Conservation (phyloP, 129 eudicot species). For the Flaveria brownii region DNA sequence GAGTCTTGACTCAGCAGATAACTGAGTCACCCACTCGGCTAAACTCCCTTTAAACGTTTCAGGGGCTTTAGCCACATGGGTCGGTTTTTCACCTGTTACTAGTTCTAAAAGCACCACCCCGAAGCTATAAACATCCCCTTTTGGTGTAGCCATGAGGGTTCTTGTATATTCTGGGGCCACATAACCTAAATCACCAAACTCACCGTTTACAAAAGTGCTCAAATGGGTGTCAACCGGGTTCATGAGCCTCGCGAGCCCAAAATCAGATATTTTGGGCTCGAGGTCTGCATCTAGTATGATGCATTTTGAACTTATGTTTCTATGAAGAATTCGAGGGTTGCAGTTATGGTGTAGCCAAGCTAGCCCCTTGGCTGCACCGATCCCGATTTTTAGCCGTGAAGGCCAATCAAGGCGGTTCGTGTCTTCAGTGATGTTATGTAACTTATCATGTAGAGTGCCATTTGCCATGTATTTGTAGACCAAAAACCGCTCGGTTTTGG, state of each 20-base stretch:
- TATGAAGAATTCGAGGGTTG: conserved; percentile 83
- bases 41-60: conserved; percentile 76
- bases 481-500: conserved; percentile 68
- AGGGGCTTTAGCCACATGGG: conserved; percentile 59
- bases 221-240: conserved; percentile 83
- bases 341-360: conserved; percentile 94
- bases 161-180: conserved; percentile 88
- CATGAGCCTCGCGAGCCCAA: conserved; percentile 92
- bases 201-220: conserved; percentile 91
- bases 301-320: conserved; percentile 85
- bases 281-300: conserved; percentile 61
- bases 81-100: conserved; percentile 70
- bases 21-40: conserved; percentile 69
- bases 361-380: conserved; percentile 83
- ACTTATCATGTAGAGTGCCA: conserved; percentile 61
- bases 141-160: conserved; percentile 81
- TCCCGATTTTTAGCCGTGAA: conserved; percentile 69
- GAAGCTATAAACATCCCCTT: conserved; percentile 89
- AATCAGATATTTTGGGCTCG: conserved; percentile 81
- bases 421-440: conserved; percentile 46
- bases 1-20: conserved; percentile 53
- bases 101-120: conserved; percentile 92
- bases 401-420: conserved; percentile 65
- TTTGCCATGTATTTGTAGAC: conserved; percentile 76
- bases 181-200: conserved; percentile 89